Evolutionary conservation across 2,329 filamentous ascomycete genomes (phyloP).

Genomic region (Waltergamsia citrina): DNA sequence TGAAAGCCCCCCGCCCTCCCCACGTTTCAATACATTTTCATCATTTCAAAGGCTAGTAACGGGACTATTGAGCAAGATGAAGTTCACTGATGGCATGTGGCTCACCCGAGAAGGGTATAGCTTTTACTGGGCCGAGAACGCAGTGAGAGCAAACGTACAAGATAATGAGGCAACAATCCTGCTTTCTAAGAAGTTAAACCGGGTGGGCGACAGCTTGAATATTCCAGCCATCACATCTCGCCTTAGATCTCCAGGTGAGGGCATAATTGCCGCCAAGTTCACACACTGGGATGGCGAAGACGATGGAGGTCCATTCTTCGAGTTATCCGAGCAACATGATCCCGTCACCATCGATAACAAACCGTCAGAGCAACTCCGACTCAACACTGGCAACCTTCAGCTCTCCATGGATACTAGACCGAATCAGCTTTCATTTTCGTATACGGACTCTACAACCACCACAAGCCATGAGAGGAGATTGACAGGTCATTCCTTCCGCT

Average conservation of each 20-base stretch:
- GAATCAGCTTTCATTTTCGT: neutral
- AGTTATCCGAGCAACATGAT: neutral
- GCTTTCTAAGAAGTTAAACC: neutral
- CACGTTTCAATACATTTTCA: no score
- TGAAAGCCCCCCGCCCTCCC: no score
- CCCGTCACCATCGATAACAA: neutral
- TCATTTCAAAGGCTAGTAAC: no score
- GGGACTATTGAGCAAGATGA: no score
- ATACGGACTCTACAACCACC: neutral
- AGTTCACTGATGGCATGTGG: constrained; percentile 1
- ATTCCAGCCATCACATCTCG: neutral
- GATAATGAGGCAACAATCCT: neutral
- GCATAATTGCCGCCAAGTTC: constrained; percentile 1
- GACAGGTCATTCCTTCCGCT: neutral
- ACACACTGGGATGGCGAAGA: constrained; percentile 1
- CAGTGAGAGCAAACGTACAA: neutral
- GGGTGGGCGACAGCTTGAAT: constrained; percentile 1
- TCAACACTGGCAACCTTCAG: neutral
- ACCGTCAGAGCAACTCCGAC: neutral
- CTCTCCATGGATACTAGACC: neutral
- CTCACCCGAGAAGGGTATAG: neutral
- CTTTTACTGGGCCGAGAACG: neutral
- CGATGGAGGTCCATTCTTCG: neutral
- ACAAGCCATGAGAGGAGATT: neutral
- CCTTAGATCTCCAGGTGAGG: neutral